Evolutionary conservation across 2,329 filamentous ascomycete genomes (phyloP).

Genomic region (Talaromyces sp.): DNA sequence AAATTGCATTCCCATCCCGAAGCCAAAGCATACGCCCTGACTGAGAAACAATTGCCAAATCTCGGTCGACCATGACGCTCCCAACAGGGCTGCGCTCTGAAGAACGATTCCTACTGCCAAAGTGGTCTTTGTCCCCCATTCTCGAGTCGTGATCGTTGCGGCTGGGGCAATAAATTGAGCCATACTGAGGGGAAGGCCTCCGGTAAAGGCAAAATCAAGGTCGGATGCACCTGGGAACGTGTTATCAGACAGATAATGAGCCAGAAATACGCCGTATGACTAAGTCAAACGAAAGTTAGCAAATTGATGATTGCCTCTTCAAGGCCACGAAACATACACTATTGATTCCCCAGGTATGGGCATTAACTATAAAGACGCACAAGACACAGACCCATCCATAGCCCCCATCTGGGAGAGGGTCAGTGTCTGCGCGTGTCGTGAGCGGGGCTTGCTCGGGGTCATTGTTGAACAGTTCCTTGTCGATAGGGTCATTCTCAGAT

Average conservation of each 20-base stretch:
- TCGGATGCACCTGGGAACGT: constrained; percentile 54
- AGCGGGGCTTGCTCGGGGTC: not conserved
- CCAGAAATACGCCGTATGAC: constrained; percentile 58
- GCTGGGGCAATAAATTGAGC: constrained; percentile 57
- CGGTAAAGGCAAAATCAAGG: constrained; percentile 59
- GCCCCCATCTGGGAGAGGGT: constrained; percentile 50
- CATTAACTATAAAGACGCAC: constrained; percentile 58
- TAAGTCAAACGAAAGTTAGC: constrained; percentile 25
- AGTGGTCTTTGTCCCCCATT: constrained; percentile 53
- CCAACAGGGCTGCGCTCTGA: constrained; percentile 54
- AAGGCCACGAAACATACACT: constrained; percentile 40
- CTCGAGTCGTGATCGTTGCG: constrained; percentile 53
- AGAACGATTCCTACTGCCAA: constrained; percentile 56
- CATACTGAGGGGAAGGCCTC: constrained; percentile 57
- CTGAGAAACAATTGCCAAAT: constrained; percentile 61
- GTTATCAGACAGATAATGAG: constrained; percentile 55
- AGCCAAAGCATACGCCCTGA: constrained; percentile 61
- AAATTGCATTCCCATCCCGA: constrained; percentile 62
- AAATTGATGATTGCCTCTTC: not conserved
- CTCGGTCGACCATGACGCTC: constrained; percentile 47
- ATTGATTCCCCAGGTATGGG: constrained; percentile 73
- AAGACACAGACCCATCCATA: constrained; percentile 62
- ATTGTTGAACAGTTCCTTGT: not conserved
- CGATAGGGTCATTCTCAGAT: not conserved
- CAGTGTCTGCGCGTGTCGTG: not conserved